Evolutionary conservation across 2,329 filamentous ascomycete genomes (phyloP), one percentile per base, ranked within the genome.

Genomic region (Xylaria sp.): DNA sequence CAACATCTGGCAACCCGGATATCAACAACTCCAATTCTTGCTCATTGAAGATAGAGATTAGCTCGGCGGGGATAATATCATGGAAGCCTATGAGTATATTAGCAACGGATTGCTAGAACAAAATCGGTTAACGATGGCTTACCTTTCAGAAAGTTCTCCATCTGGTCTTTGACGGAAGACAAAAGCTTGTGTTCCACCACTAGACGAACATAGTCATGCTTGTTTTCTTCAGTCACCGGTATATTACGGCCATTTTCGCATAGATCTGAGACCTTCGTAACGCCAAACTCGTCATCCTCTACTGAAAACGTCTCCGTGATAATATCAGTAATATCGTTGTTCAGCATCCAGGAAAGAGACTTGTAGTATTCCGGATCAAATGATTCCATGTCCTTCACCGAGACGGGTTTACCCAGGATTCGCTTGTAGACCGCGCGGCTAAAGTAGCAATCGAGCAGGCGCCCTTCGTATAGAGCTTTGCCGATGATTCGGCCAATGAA

Each of bases 311-410:
- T 97, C 82, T 99, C 95, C 2, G 93, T 96, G 75, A 98, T 96
- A 76, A 98, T 94, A 76, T 98, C 96, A 4, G 94, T 97, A 74
- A 99, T 99, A 78, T 99, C 95, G 76, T 99, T 98, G 78, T 97
- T 93, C 66, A 98, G 86, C 90, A 99, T 98, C 97, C 97, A 99
- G 68, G 96, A 89, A 25, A 99, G 87, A 15, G 95, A 98, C 81
- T 98, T 99, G 88, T 98, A 97, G 83, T 99, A 99, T 76, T 99
- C 95, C 3, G 97, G 90, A 79, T 99, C 96, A 69, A 99, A 92
- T 25, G 94, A 97, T 81, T 99, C 96, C 94, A 99, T 98, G 76
- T 99, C 96, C 83, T 99, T 99, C 80, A 99, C 92, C 9, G 94
- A 97, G 46, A 98, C 95, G 3, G 93, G 89, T 79, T 97, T 97